Evolutionary conservation across 768 basidiomycete genomes (phyloP), one percentile per base, ranked within the genome.

Genomic region (Fistulinella prunicolor): DNA sequence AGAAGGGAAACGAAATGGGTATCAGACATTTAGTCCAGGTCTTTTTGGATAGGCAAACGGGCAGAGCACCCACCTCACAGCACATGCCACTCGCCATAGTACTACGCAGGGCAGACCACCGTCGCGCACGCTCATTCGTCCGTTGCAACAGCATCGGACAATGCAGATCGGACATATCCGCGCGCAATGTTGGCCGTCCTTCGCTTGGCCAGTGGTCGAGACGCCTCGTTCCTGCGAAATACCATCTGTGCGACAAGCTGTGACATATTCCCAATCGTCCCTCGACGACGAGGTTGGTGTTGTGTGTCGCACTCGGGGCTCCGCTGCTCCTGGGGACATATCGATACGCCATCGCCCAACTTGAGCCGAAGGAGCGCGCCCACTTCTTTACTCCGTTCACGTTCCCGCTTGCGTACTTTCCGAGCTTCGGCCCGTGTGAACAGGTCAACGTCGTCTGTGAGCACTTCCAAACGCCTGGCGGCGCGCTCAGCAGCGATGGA

Each of bases 311-410:
- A 43, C 32, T 63, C 66, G 38, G 60, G 58, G 21, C 55, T 62
- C 41, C 6, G 26, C 26, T 44, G 54, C 46, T 61, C 61, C 46
- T 61, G 60, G 5, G 60, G 56, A 47, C 47, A 54, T 14, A 49
- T 50, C 7, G 49, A 37, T 16, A 67, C 48, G 39, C 55, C 55
- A 38, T 67, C 65, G 19, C 62, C 69, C 52, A 81, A 57, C 65
- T 84, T 85, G 51, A 84, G 60, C 56, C 79, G 70, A 53, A 85
- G 63, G 50, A 85, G 67, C 28, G 77, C 70, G 9, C 75, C 73
- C 10, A 84, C 65, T 68, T 85, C 83, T 51, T 75, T 73, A 20
- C 73, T 71, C 34, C 75, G 68, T 63, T 82, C 83, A 56, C 76
- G 76, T 56, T 79, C 77, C 42, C 70, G 66, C 62, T 78, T 80